Conservation (phyloP, 2,329 filamentous ascomycete species). For the Microcyclospora tardicrescens region DNA sequence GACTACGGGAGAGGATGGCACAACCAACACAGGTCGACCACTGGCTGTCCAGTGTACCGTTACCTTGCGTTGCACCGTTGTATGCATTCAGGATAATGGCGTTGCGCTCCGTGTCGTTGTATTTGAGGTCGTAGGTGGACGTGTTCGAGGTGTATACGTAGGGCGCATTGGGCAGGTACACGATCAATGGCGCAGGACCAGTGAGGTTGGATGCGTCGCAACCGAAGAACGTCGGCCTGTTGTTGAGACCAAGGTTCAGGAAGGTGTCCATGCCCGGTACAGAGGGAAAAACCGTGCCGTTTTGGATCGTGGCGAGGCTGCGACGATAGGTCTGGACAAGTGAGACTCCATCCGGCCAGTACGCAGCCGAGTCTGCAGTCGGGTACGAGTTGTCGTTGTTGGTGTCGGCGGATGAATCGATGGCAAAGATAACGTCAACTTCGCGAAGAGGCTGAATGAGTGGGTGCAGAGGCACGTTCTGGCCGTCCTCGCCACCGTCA, state of each 20-base stretch:
- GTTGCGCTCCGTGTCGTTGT: constrained; percentile 55
- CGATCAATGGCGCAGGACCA: constrained; percentile 51
- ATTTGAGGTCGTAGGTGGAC: constrained; percentile 58
- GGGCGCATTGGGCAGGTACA: constrained; percentile 61
- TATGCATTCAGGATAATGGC: constrained; percentile 78
- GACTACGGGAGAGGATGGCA: constrained; percentile 65
- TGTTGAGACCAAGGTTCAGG: constrained; percentile 63
- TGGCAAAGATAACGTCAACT: constrained; percentile 69
- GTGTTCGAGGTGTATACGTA: constrained; percentile 67
- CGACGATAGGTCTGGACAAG: constrained; percentile 63
- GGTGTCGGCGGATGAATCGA: constrained; percentile 67
- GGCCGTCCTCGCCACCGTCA: constrained; percentile 63
- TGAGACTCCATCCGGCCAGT: constrained; percentile 67
- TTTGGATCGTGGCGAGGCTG: constrained; percentile 44
- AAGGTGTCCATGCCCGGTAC: constrained; percentile 67
- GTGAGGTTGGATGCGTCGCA: constrained; percentile 56
- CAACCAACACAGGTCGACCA: constrained; percentile 84
- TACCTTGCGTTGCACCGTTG: constrained; percentile 69
- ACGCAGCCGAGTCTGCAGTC: constrained; percentile 25
- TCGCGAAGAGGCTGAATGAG: constrained; percentile 59
- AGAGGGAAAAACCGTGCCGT: constrained; percentile 58
- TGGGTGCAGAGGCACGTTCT: constrained; percentile 69
- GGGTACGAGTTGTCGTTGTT: constrained; percentile 18
- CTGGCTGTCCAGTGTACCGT: constrained; percentile 56
- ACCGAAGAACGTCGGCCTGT: constrained; percentile 60